A percentile compares a stretch with the other conserved stretches of the same genome.
These are phyloP conservation scores for Ceratocystis diversiconidia DNA, from an alignment of 2,329 filamentous ascomycete species.

Conservation along the genomic window DNA sequence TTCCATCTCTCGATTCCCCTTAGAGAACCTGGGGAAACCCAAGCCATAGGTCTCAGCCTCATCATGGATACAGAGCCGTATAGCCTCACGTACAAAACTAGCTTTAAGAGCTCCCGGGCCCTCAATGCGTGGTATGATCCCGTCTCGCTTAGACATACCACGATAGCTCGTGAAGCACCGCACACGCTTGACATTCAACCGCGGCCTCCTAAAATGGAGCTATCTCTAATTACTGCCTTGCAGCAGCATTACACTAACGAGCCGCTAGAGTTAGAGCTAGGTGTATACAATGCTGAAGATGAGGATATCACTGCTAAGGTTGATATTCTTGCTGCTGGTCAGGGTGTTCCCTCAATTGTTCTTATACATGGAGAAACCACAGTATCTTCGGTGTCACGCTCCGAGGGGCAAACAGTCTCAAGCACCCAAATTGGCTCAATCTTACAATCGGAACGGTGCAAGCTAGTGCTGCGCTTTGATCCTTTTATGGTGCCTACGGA, in stretches of 20 bases:
- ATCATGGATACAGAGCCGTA: conserved; percentile 51
- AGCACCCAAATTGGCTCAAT: conserved; percentile 36
- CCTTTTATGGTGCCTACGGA: conserved; percentile 37
- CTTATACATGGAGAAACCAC: conserved; percentile 28
- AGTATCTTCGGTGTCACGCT: conserved; percentile 24
- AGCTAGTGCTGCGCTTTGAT: conserved; percentile 35
- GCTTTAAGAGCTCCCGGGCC: conserved; percentile 31
- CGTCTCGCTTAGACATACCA: conserved; percentile 29
- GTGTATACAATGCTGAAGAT: conserved; percentile 70
- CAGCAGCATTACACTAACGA: conserved; percentile 81
- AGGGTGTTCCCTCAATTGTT: conserved; percentile 34
- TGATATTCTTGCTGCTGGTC: conserved; percentile 52
- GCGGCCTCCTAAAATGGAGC: conserved; percentile 80
- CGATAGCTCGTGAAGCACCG: conserved; percentile 35
- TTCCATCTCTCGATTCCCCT: conserved; percentile 60
- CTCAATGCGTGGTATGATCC: conserved; percentile 38
- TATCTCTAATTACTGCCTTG: conserved; percentile 47
- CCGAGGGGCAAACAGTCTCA: conserved; percentile 32
- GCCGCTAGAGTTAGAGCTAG: conserved; percentile 50
- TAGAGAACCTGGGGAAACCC: conserved; percentile 67
- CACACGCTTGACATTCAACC: conserved; percentile 60
- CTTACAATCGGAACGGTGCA: conserved; percentile 30
- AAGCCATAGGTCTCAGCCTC: conserved; percentile 49
- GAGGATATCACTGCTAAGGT: conserved; percentile 59
- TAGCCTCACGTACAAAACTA: conserved; percentile 50